phyloP scores from a whole-genome alignment of 2,329 filamentous ascomycete species.

The Coniochaeta pulveracea region DNA sequence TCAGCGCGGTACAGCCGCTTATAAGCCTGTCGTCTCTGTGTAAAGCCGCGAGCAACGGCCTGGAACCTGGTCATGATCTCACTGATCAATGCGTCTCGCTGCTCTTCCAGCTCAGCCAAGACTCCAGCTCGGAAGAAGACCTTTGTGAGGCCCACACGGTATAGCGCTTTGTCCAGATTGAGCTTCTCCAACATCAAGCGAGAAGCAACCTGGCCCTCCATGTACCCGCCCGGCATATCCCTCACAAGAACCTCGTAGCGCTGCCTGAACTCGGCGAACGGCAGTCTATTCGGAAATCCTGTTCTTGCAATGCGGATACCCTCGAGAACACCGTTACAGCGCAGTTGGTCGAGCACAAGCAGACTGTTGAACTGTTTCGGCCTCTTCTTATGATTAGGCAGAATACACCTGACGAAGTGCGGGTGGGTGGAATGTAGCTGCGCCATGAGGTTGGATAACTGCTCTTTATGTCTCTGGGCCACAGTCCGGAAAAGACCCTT shows the following conservation, averaged over 20 bases:
- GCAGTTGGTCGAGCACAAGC: conserved; percentile 92
- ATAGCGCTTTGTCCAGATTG: conserved; percentile 72
- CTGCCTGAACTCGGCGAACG: conserved; percentile 88
- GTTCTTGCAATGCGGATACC: conserved; percentile 95
- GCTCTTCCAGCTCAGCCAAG: conserved; percentile 90
- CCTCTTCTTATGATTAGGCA: conserved; percentile 95
- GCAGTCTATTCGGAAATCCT: conserved; percentile 86
- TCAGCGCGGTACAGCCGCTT: conserved; percentile 93
- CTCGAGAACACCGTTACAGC: conserved; percentile 98
- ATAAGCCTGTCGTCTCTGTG: conserved; percentile 76
- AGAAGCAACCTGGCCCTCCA: conserved; percentile 81
- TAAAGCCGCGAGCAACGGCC: conserved; percentile 80
- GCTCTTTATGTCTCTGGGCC: conserved; percentile 94
- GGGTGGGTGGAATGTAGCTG: conserved; percentile 94
- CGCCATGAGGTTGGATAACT: conserved; percentile 89
- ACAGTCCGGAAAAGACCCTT: conserved; percentile 95
- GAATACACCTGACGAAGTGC: conserved; percentile 94
- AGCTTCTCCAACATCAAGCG: conserved; percentile 83
- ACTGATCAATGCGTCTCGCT: conserved; percentile 82
- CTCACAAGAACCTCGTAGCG: conserved; percentile 90
- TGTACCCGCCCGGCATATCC: conserved; percentile 78
- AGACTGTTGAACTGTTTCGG: conserved; percentile 87
- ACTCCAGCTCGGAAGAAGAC: conserved; percentile 97
- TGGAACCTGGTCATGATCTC: conserved; percentile 94
- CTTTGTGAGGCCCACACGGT: conserved; percentile 89